Conservation (phyloP, 2,329 filamentous ascomycete species). For the Cladosporium sp. region DNA sequence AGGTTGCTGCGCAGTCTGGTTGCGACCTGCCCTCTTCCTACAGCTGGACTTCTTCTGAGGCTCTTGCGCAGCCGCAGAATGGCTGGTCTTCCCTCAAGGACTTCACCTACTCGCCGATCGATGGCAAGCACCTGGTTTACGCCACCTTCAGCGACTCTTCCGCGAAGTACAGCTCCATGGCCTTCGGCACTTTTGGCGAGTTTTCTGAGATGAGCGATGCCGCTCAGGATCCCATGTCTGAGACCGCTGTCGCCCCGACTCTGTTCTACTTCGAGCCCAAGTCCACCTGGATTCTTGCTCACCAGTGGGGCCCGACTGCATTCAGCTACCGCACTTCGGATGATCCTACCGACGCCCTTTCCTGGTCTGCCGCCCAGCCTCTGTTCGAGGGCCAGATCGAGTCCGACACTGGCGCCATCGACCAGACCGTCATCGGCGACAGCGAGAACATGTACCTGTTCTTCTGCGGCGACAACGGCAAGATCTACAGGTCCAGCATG, state of each 20-base stretch:
- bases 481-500: constrained; percentile 61
- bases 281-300: constrained; percentile 59
- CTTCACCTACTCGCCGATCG: constrained; percentile 53
- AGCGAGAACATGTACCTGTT: constrained; percentile 60
- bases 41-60: constrained; percentile 43
- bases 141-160: constrained; percentile 44
- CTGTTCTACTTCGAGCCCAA: constrained; percentile 61
- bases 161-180: constrained; percentile 53
- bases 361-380: constrained; percentile 51
- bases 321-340: constrained; percentile 58
- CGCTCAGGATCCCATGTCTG: constrained; percentile 49
- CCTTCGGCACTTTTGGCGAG: constrained; percentile 51
- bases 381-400: constrained; percentile 54
- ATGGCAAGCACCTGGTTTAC: constrained; percentile 59
- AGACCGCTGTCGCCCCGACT: constrained; percentile 52
- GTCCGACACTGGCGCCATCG: constrained; percentile 53
- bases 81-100: constrained; percentile 59
- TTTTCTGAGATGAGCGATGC: constrained; percentile 50
- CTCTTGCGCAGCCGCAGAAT: constrained; percentile 48
- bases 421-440: constrained; percentile 62
- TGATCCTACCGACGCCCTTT: constrained; percentile 53
- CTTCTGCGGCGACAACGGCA: constrained; percentile 63
- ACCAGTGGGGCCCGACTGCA: constrained; percentile 57
- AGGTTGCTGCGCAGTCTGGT: constrained; percentile 4
- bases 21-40: constrained; percentile 54